Evolutionary conservation across 495 filamentous ascomycete species (phyloP), one percentile per base, ranked within the genome.

Genomic region (Penicillium riverlandense): DNA sequence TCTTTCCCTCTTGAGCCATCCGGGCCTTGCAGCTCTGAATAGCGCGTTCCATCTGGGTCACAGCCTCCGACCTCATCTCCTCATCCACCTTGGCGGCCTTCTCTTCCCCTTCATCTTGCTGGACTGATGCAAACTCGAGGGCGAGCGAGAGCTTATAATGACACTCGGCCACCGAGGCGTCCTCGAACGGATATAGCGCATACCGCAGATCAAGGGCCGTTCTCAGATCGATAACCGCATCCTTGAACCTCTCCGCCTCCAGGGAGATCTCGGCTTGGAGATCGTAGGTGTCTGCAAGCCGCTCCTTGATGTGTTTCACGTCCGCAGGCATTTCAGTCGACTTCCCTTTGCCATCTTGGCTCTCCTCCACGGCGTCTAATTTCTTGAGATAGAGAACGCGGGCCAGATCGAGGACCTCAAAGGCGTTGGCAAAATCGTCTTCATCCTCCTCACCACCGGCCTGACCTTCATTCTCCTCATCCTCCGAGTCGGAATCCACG

Each of bases 81-180:
- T 86, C 74, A 57, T 94, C 86, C 6, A 83, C 67, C 6, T 62
- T 47, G 34, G 63, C 53, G 2, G 48, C 51, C 8, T 52, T 51
- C 8, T 58, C 52, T 8, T 52, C 47, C 31, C 78, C 76, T 27
- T 72, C 63, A 11, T 75, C 72, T 33, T 80, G 76, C 29, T 77
- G 86, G n/a, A 88, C 77, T 0, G 88, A 88, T 10, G 85, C 83
- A 50, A 97, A 97, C 62, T 99, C 92, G 13, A 97, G 78, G 1
- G 92, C 94, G 35, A 99, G 80, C 2, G 94, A 95, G 36, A 97
- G 79, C 62, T 96, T 96, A 70, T 83, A 97, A 62, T 97, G 87
- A 32, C 87, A 91, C 73, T 99, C 92, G 29, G 90, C 89, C 42
- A 96, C 72, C 13, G 90, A 74, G 41, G 84, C 81, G 33, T 88